Evolutionary conservation across 495 filamentous ascomycete species (phyloP), one percentile per base, ranked within the genome.

Genomic region (Rusavskia elegans): DNA sequence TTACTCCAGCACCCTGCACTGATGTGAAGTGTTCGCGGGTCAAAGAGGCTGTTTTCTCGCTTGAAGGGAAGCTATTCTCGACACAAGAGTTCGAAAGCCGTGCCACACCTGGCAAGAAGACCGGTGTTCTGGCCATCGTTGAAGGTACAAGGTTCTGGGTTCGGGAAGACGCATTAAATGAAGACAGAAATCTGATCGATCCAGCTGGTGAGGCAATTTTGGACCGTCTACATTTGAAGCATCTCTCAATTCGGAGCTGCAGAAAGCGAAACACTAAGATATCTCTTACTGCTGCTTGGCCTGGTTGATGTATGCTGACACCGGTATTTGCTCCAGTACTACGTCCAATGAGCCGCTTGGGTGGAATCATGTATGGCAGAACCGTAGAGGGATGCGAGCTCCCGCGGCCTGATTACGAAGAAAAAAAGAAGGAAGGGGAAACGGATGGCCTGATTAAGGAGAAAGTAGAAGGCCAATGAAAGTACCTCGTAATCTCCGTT

Each of bases 111-210:
- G 88, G 87, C 3, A 83, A 80, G 69, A 84, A 79, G 68, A 80
- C 80, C 0, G 77, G 83, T 0, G 82, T 80, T 9, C 27, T 95
- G 59, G 84, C 77, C 14, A 76, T 94, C 46, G 71, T 96, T 9
- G 89, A 98, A 69, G 90, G 89, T 1, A 78, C 83, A 38, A 70
- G 80, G 25, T 96, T 98, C 60, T 94, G 88, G 85, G 87, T 80
- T 11, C 67, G 89, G 45, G 88, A 95, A 62, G 90, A 95, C 69
- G 87, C 87, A 11, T 69, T 96, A 7, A 83, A 93, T 57, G 77
- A 85, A 61, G 81, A 85, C 16, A 76, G 71, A 60, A 85, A 78
- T 53, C 52, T 82, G 25, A 70, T 97, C 35, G 81, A 92, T 66
- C 71, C 85, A 14, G 74, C 71, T 53, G 25, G 25, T 27, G 25